Evolutionary conservation across 495 filamentous ascomycete species (phyloP), one percentile per base, ranked within the genome.

Genomic region (Trichoderma gamsii): DNA sequence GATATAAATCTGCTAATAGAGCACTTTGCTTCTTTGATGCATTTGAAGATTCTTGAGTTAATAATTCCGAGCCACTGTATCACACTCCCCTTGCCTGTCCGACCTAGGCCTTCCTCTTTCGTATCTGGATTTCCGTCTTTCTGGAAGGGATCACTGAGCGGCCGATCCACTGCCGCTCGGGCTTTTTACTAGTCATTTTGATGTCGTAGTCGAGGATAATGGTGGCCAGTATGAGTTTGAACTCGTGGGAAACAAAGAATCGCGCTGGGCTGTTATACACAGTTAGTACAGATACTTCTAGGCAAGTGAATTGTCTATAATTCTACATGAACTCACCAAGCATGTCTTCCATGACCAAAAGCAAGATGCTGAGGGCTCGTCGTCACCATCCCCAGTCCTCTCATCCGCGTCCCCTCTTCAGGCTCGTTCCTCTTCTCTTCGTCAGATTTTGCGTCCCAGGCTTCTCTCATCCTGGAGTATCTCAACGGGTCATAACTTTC

Each of bases 191-290:
- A 27, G 78, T 61, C 5, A 72, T 71, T 52, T 76, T 75, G 59
- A 79, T 70, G 12, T 82, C 80, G 70, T 81, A 82, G 66, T 81
- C 80, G 21, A 76, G 63, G 23, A 81, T 41, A 23, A 80, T 59
- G 67, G 79, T 78, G 23, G 73, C 74, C 38, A 82, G 44, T 4
- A 77, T 72, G 65, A 80, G 73, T 73, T 81, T 82, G 65, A 79
- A 43, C 69, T 77, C 73, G 66, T 75, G 76, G 32, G 72, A 72
- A 8, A 79, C 79, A 56, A 82, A 79, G 71, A 82, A 82, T 27
- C 79, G 74, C 9, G 79, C 79, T 2, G 79, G 79, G 35, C 80
- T 64, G 27, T 25, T 15, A 29, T 29, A 29, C 41, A 41, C 21
- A 27, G 21, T 61, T 61, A 61, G 18, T 0, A 11, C 27, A 27